Evolutionary conservation across 2,329 filamentous ascomycete genomes (phyloP).

Genomic region (Ascomycota sp.): DNA sequence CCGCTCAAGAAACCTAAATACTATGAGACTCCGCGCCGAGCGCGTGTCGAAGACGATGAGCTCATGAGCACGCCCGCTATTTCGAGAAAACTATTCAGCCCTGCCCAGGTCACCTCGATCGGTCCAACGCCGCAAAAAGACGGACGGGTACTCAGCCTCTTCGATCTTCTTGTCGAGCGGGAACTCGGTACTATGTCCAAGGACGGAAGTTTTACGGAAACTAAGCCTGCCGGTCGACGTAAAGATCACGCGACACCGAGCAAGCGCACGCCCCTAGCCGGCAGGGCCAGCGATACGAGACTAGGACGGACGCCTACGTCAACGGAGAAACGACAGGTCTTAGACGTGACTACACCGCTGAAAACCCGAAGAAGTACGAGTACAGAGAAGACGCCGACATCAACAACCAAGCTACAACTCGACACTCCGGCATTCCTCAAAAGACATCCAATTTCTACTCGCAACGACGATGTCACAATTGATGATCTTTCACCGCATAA

Average conservation of each 20-base stretch:
- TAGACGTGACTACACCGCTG: constrained; percentile 43
- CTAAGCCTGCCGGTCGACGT: constrained; percentile 1
- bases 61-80: constrained; percentile 32
- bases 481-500: constrained; percentile 25
- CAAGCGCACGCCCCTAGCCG: constrained; percentile 13
- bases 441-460: constrained; percentile 21
- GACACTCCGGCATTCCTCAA: constrained; percentile 52
- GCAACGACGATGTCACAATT: constrained; percentile 33
- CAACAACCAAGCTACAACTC: constrained; percentile 33
- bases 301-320: constrained; percentile 29
- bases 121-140: constrained; percentile 65
- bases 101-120: constrained; percentile 35
- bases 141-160: constrained; percentile 53
- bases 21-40: constrained; percentile 24
- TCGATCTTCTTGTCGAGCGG: constrained; percentile 40
- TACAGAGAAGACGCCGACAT: constrained; percentile 22
- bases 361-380: constrained; percentile 21
- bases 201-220: constrained; percentile 8
- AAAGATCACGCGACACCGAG: constrained; percentile 22
- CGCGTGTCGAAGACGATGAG: constrained; percentile 16
- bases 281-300: constrained; percentile 10
- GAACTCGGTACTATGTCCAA: constrained; percentile 27
- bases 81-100: constrained; percentile 36
- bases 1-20: constrained; percentile 28
- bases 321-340: constrained; percentile 34